Base-by-base conservation (phyloP, 306 rosid species). In the Gillenia trifoliata region DNA sequence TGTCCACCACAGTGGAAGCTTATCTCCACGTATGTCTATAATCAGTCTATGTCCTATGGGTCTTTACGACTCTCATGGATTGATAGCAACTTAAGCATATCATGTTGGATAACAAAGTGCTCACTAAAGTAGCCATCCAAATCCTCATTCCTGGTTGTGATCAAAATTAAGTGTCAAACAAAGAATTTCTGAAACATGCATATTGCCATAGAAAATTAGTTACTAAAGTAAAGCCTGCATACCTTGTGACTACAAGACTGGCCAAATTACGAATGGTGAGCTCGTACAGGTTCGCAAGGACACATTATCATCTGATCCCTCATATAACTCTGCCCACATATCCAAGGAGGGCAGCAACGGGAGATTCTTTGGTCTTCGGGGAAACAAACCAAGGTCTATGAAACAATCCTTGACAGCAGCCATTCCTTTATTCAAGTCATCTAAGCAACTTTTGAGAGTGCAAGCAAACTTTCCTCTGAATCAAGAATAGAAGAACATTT, bases 61-160 rank as follows among this genome's bases (percentile, higher is more conserved):
- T 76, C 77, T 20, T 80, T 71, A 23, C 17, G 1, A 57, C 30
- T 63, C 64, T 80, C 25, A 76, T 80, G 77, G 79, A 40, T 70
- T 78, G 30, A 89, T 83, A 19, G 90, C 91, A 69, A 93, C 11
- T 88, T 82, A 71, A 93, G 92, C 78, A 89, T 84, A 81, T 83
- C 88, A 64, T 82, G 82, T 64, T 79, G 89, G 6, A 81, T 79
- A n/a, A 82, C 84, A 59, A 80, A 90, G 78, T 89, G 84, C 64
- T 85, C 82, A 41, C 77, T 88, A 67, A 74, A 86, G 79, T 79
- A 90, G 63, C 86, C 87, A 40, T 77, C 75, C 12, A 38, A 31
- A 50, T 23, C 88, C 22, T 75, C 82, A 57, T 78, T 83, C 78
- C 93, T 89, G 86, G 8, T 33, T 33, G 38, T 33, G 38, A 33